Evolutionary conservation across 225 moss, liverwort and hornwort genomes (phyloP), one percentile per base, ranked within the genome.

Genomic region (Straminergon stramineum): DNA sequence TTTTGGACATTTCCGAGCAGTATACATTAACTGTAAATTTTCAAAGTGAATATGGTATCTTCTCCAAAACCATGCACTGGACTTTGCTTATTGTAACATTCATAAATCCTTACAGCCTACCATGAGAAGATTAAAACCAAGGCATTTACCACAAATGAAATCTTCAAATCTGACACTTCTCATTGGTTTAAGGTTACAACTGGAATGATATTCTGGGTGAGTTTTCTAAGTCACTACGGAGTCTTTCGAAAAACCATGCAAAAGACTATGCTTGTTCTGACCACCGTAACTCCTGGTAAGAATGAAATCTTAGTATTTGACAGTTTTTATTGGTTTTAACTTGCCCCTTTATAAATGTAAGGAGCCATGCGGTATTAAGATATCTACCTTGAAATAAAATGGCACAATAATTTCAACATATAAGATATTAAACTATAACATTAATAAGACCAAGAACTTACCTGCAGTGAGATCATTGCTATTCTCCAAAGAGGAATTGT

Each of bases 391-490:
- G 37, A 41, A 56, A 56, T 15, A 53, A 56, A 39, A 70, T 28
- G 64, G 51, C 11, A 79, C 68, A 34, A 27, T 45, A 66, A 41
- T 79, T n/a, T 53, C 64, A 77, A n/a, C 28, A n/a, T 8, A 64
- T 15, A 19, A 52, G 75, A 75, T 23, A 37, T 63, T 32, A 87
- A n/a, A 70, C 43, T 41, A 65, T 43, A 55, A 85, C 61, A 60
- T 61, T 85, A 37, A 34, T 41, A 45, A 77, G 28, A 41, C 43
- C 64, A 83, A 57, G 83, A 69, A 56, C 84, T 69, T 63, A 93
- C 93, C 86, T 91, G 87, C 84, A 66, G 83, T 75, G 79, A 68
- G 34, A 76, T 92, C 91, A 65, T 85, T 58, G 90, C 64, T 89
- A 66, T 62, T 82, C 75, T 89, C 84, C 86, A 58, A 43, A 66